Evolutionary conservation across 352 stramenopile genomes (phyloP).

Genomic region (Phytophthora hibernalis): DNA sequence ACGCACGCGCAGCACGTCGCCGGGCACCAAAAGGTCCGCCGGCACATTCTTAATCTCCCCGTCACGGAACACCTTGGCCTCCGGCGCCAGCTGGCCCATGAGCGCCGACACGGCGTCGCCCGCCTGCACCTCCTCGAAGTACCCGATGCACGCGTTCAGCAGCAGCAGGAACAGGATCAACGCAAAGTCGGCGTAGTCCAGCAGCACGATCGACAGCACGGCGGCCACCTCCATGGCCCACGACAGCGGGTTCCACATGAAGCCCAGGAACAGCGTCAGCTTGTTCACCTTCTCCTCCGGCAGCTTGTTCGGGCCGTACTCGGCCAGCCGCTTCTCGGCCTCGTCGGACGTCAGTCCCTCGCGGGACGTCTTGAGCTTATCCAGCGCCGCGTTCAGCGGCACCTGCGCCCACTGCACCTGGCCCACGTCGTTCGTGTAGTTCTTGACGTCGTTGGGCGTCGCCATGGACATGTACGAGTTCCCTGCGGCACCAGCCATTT

Average conservation of each 20-base stretch:
- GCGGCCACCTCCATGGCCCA: conserved; percentile 84
- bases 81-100: conserved; percentile 89
- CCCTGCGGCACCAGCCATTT: conserved; percentile 56
- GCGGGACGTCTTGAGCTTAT: conserved; percentile 81
- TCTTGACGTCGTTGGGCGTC: conserved; percentile 80
- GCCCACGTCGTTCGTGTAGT: conserved; percentile 81
- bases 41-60: conserved; percentile 74
- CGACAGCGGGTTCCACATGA: conserved; percentile 88
- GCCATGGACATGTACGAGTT: conserved; percentile 83
- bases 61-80: conserved; percentile 87
- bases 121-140: conserved; percentile 85
- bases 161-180: conserved; percentile 78
- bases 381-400: conserved; percentile 79
- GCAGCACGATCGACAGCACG: conserved; percentile 75
- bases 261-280: conserved; percentile 75
- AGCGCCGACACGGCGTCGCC: conserved; percentile 84
- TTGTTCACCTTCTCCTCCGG: conserved; percentile 66
- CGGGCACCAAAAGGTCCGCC: conserved; percentile 72
- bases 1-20: conserved; percentile 80
- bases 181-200: conserved; percentile 81
- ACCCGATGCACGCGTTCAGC: conserved; percentile 78
- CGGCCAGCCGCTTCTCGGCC: conserved; percentile 71
- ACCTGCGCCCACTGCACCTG: conserved; percentile 76
- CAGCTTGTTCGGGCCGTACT: conserved; percentile 87
- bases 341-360: conserved; percentile 79